Evolutionary conservation across 805 yeast genomes (phyloP), one percentile per base, ranked within the genome.

Genomic region (Yarrowia hollandica): DNA sequence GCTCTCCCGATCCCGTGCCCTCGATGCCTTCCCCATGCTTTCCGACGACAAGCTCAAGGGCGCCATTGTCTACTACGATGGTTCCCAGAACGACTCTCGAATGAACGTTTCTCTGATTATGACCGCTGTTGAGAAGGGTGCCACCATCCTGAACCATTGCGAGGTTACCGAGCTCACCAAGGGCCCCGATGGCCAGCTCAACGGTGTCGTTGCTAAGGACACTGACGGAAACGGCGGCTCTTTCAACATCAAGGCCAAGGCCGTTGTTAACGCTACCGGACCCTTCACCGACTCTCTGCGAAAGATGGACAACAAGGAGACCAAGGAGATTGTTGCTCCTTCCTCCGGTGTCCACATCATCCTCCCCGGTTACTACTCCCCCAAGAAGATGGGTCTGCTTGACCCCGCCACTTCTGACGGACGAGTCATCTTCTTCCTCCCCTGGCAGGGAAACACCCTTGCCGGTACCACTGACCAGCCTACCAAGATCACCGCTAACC

Each of bases 401-500:
- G 97, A 91, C 74, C 96, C 97, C 46, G 81, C 88, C 44, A 91
- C 98, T 48, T 78, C 92, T 30, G 98, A 91, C 71, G 97, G 97
- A 60, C 84, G 98, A 74, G 97, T 91, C 57, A 88, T 92, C 87
- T 91, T 91, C 76, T 91, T 92, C 78, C 78, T 91, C 72, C 98
- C 98, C 66, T 91, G 97, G 97, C 97, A 90, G 77, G 96, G 97
- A 5, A 88, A 90, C 72, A 96, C 91, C 30, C 79, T 91, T 64
- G 97, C 96, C 61, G 98, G 98, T 71, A 91, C 98, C 62, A 91
- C 98, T 60, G 98, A 91, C 75, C 86, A 89, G 56, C 96, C 97
- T 41, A 66, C 73, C 62, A 65, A 64, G 16, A 68, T 75, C 56
- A 71, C 68, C 56, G 63, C 67, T 54, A 73, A 74, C 66, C 97